Evolutionary conservation across 176 grass and related monocot genomes (phyloP), one percentile per base, ranked within the genome.

Genomic region (Phragmites australis): DNA sequence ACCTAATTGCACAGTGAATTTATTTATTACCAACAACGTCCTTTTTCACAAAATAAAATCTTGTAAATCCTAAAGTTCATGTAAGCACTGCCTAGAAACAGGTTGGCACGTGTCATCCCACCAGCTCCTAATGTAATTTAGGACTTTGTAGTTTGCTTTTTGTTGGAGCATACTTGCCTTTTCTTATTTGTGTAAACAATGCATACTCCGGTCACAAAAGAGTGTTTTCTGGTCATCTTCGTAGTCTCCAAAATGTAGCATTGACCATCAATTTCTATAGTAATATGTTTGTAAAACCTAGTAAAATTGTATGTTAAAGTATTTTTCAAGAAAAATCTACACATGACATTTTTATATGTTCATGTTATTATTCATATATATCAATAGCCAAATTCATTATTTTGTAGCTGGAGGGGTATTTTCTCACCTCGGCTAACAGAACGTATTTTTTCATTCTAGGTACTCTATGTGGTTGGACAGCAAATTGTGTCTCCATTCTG

Each of bases 401-500:
- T 77, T 62, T 77, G 10, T 61, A 9, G 42, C 42, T 63, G 3
- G 21, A 78, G 43, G 11, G 6, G 41, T 66, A 74, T 81, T 55
- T 51, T 76, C 59, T 71, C 21, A 64, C 16, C 62, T 54, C 22
- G 22, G 63, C 51, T 54, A 76, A 89, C 17, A 2, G 57, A 79
- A 39, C 10, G 67, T n/a, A 42, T 74, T 81, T 81, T 80, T 82
- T 16, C 58, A 48, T 21, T 74, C 40, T 74, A 97, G 94, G 86
- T 94, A 94, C 72, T 97, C 95, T 42, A 89, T 97, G 81, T 97
- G 90, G 90, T 63, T 97, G 65, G 95, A 97, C 91, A 97, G 95
- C 83, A 94, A 97, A 88, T 81, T 97, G 74, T 83, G 90, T 27
- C 86, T 94, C 79, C 52, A 93, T 87, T 58, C 92, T 77, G 95